Conservation (phyloP, 306 rosid species). For the Pterocarpus santalinus region DNA sequence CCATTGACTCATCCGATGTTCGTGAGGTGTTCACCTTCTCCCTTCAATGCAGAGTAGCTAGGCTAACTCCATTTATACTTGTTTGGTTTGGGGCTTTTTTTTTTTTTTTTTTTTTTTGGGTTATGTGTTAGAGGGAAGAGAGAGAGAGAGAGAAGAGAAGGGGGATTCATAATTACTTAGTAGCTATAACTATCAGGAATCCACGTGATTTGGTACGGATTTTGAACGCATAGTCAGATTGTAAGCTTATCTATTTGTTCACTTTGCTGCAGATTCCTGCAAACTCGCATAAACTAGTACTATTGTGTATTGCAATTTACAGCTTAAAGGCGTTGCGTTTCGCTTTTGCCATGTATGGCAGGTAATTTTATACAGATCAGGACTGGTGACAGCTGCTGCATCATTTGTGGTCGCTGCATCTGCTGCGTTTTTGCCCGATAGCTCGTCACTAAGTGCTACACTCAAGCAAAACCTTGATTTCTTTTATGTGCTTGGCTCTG, state of each 20-base stretch:
- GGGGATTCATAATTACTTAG: neutral
- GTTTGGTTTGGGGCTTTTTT: too few species aligned
- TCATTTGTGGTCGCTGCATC: constrained; percentile 81
- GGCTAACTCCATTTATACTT: neutral
- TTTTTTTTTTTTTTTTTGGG: too few species aligned
- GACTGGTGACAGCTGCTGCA: constrained; percentile 81
- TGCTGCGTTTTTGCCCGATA: constrained; percentile 67
- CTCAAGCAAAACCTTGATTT: constrained; percentile 68
- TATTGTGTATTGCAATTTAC: neutral
- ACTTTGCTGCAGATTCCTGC: neutral
- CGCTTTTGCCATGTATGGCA: constrained; percentile 48
- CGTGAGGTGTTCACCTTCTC: constrained; percentile 62
- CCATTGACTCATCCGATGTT: constrained; percentile 75
- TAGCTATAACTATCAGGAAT: neutral
- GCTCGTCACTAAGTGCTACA: constrained; percentile 39
- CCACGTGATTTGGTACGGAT: constrained; percentile 1
- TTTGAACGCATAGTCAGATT: neutral
- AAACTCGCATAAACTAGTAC: neutral
- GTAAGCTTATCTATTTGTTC: too few species aligned
- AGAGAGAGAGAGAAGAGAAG: too few species aligned
- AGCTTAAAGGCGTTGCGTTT: constrained; percentile 14
- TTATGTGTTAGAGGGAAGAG: too few species aligned
- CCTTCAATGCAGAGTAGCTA: constrained; percentile 17
- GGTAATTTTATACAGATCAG: constrained; percentile 85
- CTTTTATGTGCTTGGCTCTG: constrained; percentile 67